These are phyloP conservation scores for Ambrosia trifida DNA, from an alignment of 129 eudicot genomes.

Conservation along the genomic window DNA sequence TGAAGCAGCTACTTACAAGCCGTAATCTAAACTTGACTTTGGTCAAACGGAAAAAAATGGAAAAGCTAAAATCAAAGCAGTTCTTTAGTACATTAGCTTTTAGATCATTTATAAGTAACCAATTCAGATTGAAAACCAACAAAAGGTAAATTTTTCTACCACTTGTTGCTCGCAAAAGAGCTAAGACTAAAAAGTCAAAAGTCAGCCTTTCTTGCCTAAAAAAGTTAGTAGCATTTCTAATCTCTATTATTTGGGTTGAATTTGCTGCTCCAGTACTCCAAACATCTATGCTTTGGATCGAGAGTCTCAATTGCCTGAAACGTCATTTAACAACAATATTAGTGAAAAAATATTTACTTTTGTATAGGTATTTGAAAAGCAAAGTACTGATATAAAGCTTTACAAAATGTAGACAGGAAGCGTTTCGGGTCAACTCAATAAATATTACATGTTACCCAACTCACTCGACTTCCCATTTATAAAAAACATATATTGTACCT, in stretches of 20 bases:
- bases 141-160: slow-evolving; percentile 20
- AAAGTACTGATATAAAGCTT: background rate
- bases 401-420: background rate
- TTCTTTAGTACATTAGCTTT: no score
- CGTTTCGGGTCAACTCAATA: background rate
- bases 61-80: no score
- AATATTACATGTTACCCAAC: background rate
- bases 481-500: slow-evolving; percentile 40
- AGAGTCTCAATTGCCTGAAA: slow-evolving; percentile 54
- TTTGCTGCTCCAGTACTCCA: slow-evolving; percentile 51
- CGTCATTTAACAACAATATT: no score
- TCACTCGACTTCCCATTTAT: background rate
- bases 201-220: slow-evolving; percentile 23
- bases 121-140: no score
- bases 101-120: no score
- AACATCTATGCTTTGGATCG: slow-evolving; percentile 44
- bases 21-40: no score
- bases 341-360: background rate
- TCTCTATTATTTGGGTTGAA: slow-evolving; percentile 24
- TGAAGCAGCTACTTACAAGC: no score
- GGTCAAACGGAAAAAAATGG: no score
- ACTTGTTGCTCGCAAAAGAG: slow-evolving; percentile 19
- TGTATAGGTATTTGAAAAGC: background rate
- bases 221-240: slow-evolving; percentile 11
- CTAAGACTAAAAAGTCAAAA: slow-evolving; percentile 32